phyloP scores from a whole-genome alignment of 768 basidiomycete genomes.

The Lentinula detonsa region DNA sequence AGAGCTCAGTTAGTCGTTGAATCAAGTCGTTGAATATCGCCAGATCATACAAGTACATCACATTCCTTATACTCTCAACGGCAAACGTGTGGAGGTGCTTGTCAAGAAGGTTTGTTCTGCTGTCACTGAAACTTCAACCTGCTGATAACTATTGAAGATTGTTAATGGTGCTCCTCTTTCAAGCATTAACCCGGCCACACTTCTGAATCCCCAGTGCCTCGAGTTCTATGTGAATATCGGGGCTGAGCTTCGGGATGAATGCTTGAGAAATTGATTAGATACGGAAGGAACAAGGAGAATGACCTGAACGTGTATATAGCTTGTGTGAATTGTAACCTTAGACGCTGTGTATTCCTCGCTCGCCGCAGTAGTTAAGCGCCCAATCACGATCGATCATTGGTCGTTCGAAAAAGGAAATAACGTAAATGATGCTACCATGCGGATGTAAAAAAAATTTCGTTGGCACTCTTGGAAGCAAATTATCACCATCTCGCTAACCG shows the following conservation, averaged over 20 bases:
- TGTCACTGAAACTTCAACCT: constrained; percentile 12
- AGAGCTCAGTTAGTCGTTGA: constrained; percentile 7
- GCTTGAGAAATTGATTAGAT: not conserved
- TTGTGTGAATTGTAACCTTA: too few relatives aligned
- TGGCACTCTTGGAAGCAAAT: not conserved
- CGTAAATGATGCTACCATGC: not conserved
- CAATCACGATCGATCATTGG: not conserved
- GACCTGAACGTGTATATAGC: not conserved
- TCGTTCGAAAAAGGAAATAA: not conserved
- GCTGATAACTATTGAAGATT: constrained; percentile 38
- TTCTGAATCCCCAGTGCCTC: constrained; percentile 71
- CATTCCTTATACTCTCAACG: constrained; percentile 76
- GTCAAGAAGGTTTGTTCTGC: constrained; percentile 56
- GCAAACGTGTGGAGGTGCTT: constrained; percentile 75
- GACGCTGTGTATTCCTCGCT: too few relatives aligned
- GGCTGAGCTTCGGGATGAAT: constrained; percentile 11
- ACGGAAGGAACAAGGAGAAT: not conserved
- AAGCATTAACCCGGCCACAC: constrained; percentile 63
- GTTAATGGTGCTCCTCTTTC: constrained; percentile 71
- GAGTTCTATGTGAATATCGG: constrained; percentile 55
- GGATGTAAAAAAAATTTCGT: not conserved
- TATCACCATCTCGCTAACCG: not conserved
- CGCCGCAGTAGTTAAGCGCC: not conserved
- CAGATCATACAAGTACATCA: constrained; percentile 68
- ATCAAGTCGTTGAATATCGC: not conserved